phyloP scores from a whole-genome alignment of 2,329 filamentous ascomycete genomes.

The Aspergillus sp. region DNA sequence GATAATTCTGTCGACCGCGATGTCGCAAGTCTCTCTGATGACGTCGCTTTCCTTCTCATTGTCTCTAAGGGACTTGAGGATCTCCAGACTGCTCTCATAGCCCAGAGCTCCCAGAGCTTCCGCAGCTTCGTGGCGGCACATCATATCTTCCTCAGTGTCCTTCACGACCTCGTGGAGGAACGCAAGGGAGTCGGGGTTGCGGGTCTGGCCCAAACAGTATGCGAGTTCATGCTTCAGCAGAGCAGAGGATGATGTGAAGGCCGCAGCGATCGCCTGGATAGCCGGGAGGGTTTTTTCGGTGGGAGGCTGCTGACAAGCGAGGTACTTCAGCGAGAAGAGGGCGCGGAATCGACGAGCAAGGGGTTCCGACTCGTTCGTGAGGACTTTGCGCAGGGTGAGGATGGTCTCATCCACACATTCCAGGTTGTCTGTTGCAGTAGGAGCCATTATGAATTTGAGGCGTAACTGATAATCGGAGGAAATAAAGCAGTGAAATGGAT shows the following conservation, averaged over 20 bases:
- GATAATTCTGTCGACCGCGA: conserved; percentile 88
- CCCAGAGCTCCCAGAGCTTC: conserved; percentile 90
- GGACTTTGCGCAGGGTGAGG: conserved; percentile 61
- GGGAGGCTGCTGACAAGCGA: conserved; percentile 67
- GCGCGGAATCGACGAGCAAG: conserved; percentile 91
- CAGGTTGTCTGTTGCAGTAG: conserved; percentile 27
- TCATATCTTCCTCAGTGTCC: conserved; percentile 79
- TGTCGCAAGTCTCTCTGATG: conserved; percentile 94
- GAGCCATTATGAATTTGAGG: conserved; percentile 27
- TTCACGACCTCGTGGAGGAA: conserved; percentile 72
- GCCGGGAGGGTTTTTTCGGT: conserved; percentile 61
- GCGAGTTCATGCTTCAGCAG: conserved; percentile 95
- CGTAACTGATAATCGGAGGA: conserved; percentile 1
- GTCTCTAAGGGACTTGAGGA: conserved; percentile 73
- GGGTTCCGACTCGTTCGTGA: conserved; percentile 76
- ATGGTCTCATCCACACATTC: conserved; percentile 37
- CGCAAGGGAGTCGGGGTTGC: conserved; percentile 70
- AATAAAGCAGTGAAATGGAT: background rate
- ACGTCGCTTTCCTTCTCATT: conserved; percentile 73
- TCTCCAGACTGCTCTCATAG: conserved; percentile 67
- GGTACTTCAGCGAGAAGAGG: conserved; percentile 94
- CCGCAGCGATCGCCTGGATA: conserved; percentile 81
- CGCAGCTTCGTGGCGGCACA: conserved; percentile 95
- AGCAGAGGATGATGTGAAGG: conserved; percentile 78
- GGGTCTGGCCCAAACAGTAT: conserved; percentile 92